Percentiles rank a stretch among this genome's conserved stretches.
Conservation (phyloP, 495 filamentous ascomycete species). For the Xylaria bambusicola region DNA sequence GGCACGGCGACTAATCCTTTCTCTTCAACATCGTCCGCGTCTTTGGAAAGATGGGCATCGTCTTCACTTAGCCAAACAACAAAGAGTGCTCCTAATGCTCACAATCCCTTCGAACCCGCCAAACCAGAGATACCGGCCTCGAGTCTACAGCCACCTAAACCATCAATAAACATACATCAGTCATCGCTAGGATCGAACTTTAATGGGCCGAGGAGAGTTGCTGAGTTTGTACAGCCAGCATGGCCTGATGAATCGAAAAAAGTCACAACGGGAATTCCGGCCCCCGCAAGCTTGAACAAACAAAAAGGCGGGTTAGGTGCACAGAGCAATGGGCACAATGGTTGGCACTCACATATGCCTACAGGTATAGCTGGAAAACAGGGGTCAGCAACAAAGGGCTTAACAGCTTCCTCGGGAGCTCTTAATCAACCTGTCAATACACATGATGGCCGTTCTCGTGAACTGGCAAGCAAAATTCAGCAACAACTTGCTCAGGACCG, state of each 20-base stretch:
- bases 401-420: neutral
- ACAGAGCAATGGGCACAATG: slow-evolving; percentile 17
- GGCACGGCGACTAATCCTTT: slow-evolving; percentile 26
- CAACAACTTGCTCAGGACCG: slow-evolving; percentile 44
- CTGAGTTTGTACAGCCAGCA: slow-evolving; percentile 28
- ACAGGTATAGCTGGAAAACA: neutral
- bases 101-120: slow-evolving; percentile 1
- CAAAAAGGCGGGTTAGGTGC: slow-evolving; percentile 16
- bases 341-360: slow-evolving; percentile 11
- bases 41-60: slow-evolving; percentile 14
- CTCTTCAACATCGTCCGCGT: slow-evolving; percentile 8
- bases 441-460: slow-evolving; percentile 20
- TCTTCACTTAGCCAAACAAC: slow-evolving; percentile 16
- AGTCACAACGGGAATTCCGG: neutral
- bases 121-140: neutral
- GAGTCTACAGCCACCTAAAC: neutral
- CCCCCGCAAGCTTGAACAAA: neutral
- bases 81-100: neutral
- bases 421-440: neutral
- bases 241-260: slow-evolving; percentile 22
- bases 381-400: neutral
- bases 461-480: slow-evolving; percentile 44
- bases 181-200: neutral
- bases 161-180: neutral
- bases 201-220: slow-evolving; percentile 3